Percentiles rank a stretch among this genome's conserved stretches.
phyloP scores from a whole-genome alignment of 495 filamentous ascomycete genomes.

The Hypoxylon crocopeplum region DNA sequence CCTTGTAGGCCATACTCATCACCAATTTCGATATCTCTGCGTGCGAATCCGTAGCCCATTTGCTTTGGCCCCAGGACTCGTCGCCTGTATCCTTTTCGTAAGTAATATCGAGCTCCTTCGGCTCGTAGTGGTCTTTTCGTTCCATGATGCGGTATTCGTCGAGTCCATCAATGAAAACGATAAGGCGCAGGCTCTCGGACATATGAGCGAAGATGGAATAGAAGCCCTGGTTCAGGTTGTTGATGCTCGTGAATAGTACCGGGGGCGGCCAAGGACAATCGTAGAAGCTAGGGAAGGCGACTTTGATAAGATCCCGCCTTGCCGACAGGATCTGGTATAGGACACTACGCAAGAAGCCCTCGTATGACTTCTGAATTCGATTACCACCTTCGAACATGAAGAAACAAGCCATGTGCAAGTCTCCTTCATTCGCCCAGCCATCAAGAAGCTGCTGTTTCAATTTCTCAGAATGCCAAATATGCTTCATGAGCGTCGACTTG shows the following conservation, averaged over 20 bases:
- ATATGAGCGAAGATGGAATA: conserved; percentile 41
- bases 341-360: conserved; percentile 48
- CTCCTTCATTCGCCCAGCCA: conserved; percentile 30
- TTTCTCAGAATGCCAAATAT: conserved; percentile 34
- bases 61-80: conserved; percentile 42
- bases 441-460: conserved; percentile 29
- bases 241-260: conserved; percentile 37
- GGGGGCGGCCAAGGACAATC: conserved; percentile 38
- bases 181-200: conserved; percentile 34
- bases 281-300: conserved; percentile 44
- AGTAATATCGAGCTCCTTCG: conserved; percentile 33
- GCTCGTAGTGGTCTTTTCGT: conserved; percentile 41
- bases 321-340: conserved; percentile 47
- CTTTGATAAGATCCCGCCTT: conserved; percentile 36
- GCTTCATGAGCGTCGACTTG: conserved; percentile 48
- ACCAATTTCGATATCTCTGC: conserved; percentile 36
- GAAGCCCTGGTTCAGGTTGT: conserved; percentile 40
- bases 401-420: conserved; percentile 42
- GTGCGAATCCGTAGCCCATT: conserved; percentile 39
- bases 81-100: conserved; percentile 36
- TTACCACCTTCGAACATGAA: conserved; percentile 54
- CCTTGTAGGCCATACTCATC: conserved; percentile 35
- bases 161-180: conserved; percentile 42
- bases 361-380: conserved; percentile 48
- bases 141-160: conserved; percentile 45